These are phyloP conservation scores for Wickerhamomyces hampshirensis DNA, from an alignment of 805 yeast genomes.

Conservation along the genomic window DNA sequence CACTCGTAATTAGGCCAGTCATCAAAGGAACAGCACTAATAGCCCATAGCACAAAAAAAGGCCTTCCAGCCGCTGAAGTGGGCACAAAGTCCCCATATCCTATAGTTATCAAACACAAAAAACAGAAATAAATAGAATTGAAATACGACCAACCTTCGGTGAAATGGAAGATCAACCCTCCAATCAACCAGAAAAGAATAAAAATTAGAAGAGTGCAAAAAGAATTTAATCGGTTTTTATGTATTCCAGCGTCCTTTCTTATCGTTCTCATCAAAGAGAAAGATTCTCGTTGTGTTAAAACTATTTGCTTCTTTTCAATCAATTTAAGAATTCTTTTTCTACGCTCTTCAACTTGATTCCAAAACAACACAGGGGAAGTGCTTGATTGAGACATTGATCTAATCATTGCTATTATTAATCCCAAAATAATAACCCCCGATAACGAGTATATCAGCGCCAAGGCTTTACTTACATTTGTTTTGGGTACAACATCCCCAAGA, in stretches of 20 bases:
- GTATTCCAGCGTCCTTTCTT: conserved; percentile 34
- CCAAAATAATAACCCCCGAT: conserved; percentile 67
- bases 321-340: conserved; percentile 34
- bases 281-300: conserved; percentile 39
- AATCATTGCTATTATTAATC: conserved; percentile 67
- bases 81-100: conserved; percentile 84
- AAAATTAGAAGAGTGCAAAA: conserved; percentile 39
- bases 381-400: conserved; percentile 59
- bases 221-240: conserved; percentile 37
- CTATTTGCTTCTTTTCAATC: conserved; percentile 6
- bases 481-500: conserved; percentile 67
- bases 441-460: conserved; percentile 60
- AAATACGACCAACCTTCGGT: conserved; percentile 73
- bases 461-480: conserved; percentile 47
- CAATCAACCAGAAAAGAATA: conserved; percentile 62
- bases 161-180: conserved; percentile 58
- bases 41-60: conserved; percentile 78
- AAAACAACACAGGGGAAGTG: conserved; percentile 56
- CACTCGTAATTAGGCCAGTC: conserved; percentile 71
- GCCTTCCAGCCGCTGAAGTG: conserved; percentile 54
- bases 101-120: conserved; percentile 70
- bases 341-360: conserved; percentile 56
- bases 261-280: conserved; percentile 55
- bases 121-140: conserved; percentile 68
- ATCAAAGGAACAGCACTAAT: conserved; percentile 79